These are phyloP conservation scores for Solanum boliviense DNA, from an alignment of 257 asterid species.

Conservation along the genomic window DNA sequence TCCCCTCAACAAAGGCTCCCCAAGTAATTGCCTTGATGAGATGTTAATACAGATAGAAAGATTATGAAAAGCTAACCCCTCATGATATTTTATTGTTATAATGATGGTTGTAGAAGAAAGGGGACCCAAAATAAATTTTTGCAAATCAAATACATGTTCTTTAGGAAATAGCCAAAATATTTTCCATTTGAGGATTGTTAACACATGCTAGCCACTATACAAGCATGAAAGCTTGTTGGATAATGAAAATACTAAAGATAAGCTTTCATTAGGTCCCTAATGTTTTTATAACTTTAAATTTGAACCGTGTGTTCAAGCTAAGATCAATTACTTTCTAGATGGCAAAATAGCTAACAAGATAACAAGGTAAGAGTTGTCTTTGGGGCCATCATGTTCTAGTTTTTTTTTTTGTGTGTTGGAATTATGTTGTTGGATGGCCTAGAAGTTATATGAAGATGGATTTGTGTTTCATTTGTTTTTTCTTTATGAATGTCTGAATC, in stretches of 20 bases:
- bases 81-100: not conserved
- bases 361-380: conserved; percentile 16
- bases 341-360: conserved; percentile 5
- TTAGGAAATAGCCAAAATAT: not conserved
- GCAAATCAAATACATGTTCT: not conserved
- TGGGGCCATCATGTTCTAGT: not conserved
- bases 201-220: conserved; percentile 57
- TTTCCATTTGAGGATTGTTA: not conserved
- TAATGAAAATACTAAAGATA: conserved; percentile 2
- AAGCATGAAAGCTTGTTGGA: conserved; percentile 21
- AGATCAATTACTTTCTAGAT: conserved; percentile 3
- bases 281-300: conserved; percentile 26
- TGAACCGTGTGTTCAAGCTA: conserved; percentile 26
- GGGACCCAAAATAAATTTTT: not conserved
- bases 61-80: not conserved
- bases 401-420: not conserved
- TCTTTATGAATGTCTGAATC: not conserved
- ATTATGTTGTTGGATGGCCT: not conserved
- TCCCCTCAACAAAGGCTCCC: not conserved
- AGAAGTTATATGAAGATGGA: not conserved
- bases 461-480: not conserved
- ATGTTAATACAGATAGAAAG: not conserved
- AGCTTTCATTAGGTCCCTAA: conserved; percentile 29
- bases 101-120: not conserved
- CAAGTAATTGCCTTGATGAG: not conserved